These are phyloP conservation scores for Botrytis pseudocinerea DNA, from an alignment of 2,329 filamentous ascomycete species.

Conservation along the genomic window DNA sequence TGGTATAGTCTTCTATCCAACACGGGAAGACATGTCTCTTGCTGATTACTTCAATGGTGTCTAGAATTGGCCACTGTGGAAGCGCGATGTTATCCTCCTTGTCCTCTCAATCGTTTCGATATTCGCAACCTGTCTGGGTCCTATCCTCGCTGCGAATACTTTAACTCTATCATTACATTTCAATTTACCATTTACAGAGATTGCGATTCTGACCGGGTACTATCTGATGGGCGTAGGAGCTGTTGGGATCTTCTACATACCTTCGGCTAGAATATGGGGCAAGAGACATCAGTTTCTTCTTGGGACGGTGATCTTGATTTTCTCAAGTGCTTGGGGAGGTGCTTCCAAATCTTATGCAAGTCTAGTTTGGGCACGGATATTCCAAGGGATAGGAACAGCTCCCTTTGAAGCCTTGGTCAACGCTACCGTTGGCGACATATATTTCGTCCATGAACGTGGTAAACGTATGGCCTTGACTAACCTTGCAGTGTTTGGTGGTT, in stretches of 20 bases:
- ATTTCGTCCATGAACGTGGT: slow-evolving; percentile 83
- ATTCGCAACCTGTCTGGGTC: slow-evolving; percentile 79
- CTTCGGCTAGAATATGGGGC: slow-evolving; percentile 85
- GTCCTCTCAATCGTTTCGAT: slow-evolving; percentile 79
- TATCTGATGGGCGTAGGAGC: slow-evolving; percentile 81
- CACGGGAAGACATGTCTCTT: slow-evolving; percentile 21
- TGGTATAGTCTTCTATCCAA: slow-evolving; percentile 50
- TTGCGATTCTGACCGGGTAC: slow-evolving; percentile 83
- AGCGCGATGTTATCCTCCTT: slow-evolving; percentile 76
- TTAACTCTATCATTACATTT: slow-evolving; percentile 73
- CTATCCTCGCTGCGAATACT: slow-evolving; percentile 86
- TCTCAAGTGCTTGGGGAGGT: slow-evolving; percentile 74
- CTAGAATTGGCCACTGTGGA: slow-evolving; percentile 83
- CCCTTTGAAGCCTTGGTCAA: slow-evolving; percentile 91
- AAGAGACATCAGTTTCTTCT: slow-evolving; percentile 86
- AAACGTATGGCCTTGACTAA: slow-evolving; percentile 83
- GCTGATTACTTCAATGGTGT: slow-evolving; percentile 24
- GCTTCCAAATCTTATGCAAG: slow-evolving; percentile 67
- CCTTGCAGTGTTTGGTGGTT: slow-evolving; percentile 68
- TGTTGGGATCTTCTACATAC: slow-evolving; percentile 81
- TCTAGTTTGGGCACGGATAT: slow-evolving; percentile 74
- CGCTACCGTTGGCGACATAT: slow-evolving; percentile 84
- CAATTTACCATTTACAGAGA: slow-evolving; percentile 64
- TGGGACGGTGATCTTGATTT: slow-evolving; percentile 71
- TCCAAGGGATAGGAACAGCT: slow-evolving; percentile 83